Evolutionary conservation across 495 filamentous ascomycete genomes (phyloP).

Genomic region (Penicillium odoratum): DNA sequence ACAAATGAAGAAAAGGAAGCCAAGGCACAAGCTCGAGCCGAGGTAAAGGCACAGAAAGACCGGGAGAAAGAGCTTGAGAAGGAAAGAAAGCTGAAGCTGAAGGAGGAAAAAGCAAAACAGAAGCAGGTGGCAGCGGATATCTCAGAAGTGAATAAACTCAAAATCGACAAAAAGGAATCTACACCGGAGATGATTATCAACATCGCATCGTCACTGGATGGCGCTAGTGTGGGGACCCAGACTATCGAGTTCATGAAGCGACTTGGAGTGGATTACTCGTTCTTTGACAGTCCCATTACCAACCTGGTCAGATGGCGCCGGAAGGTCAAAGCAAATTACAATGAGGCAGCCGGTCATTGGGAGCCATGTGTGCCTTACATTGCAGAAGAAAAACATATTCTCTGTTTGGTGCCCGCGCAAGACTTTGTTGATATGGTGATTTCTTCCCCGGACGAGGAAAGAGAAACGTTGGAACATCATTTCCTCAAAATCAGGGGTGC

Average conservation of each 20-base stretch:
- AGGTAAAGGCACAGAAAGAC: slow-evolving; percentile 47
- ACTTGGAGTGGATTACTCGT: slow-evolving; percentile 56
- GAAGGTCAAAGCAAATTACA: slow-evolving; percentile 63
- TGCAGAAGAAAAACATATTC: slow-evolving; percentile 62
- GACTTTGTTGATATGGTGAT: slow-evolving; percentile 68
- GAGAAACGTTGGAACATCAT: slow-evolving; percentile 59
- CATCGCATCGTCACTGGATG: slow-evolving; percentile 57
- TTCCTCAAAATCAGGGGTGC: slow-evolving; percentile 54
- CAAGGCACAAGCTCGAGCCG: slow-evolving; percentile 52
- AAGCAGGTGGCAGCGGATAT: slow-evolving; percentile 69
- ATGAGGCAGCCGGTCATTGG: slow-evolving; percentile 62
- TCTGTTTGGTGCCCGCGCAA: slow-evolving; percentile 64
- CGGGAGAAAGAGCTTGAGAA: slow-evolving; percentile 46
- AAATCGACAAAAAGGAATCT: slow-evolving; percentile 73
- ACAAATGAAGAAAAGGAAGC: slow-evolving; percentile 52
- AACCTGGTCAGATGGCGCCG: slow-evolving; percentile 75
- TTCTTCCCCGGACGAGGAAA: slow-evolving; percentile 28
- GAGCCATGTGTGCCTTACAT: slow-evolving; percentile 62
- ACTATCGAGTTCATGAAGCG: slow-evolving; percentile 54
- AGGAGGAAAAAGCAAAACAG: slow-evolving; percentile 60
- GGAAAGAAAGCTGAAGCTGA: slow-evolving; percentile 48
- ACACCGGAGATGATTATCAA: slow-evolving; percentile 84
- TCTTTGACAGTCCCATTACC: slow-evolving; percentile 50
- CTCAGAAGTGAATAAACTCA: slow-evolving; percentile 72
- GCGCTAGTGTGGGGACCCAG: slow-evolving; percentile 48